phyloP scores from a whole-genome alignment of 1,284 basidiomycete genomes.

The Fomitiporia mediterranea region DNA sequence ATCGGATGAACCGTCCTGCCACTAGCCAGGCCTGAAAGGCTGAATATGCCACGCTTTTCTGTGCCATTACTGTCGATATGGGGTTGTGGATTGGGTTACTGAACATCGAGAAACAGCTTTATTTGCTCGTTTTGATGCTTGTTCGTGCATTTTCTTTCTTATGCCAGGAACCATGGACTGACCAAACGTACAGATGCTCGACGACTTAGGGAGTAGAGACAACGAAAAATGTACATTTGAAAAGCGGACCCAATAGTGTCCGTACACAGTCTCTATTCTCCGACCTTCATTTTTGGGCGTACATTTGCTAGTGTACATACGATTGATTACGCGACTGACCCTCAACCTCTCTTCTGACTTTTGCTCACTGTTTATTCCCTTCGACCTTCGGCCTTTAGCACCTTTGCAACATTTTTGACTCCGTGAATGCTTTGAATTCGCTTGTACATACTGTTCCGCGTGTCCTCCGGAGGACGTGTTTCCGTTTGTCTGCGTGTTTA shows the following conservation, averaged over 20 bases:
- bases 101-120: neutral
- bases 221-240: too few species aligned
- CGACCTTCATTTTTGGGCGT: too few species aligned
- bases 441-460: neutral
- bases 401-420: neutral
- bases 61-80: neutral
- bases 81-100: neutral
- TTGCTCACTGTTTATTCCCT: neutral
- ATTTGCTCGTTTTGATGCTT: too few species aligned
- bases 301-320: too few species aligned
- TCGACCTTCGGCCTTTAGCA: neutral
- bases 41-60: neutral
- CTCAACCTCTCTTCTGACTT: neutral
- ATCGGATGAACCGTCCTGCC: conserved; percentile 10
- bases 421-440: neutral
- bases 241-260: neutral
- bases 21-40: conserved; percentile 11
- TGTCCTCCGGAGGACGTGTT: conserved; percentile 2
- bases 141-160: too few species aligned
- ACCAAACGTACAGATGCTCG: neutral
- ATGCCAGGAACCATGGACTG: too few species aligned
- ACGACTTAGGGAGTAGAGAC: too few species aligned
- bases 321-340: neutral
- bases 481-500: neutral
- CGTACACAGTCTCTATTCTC: neutral